Percentiles rank a stretch among this genome's conserved stretches.
Evolutionary conservation across 2,329 filamentous ascomycete genomes (phyloP).

Genomic region (Colletotrichum scovillei): DNA sequence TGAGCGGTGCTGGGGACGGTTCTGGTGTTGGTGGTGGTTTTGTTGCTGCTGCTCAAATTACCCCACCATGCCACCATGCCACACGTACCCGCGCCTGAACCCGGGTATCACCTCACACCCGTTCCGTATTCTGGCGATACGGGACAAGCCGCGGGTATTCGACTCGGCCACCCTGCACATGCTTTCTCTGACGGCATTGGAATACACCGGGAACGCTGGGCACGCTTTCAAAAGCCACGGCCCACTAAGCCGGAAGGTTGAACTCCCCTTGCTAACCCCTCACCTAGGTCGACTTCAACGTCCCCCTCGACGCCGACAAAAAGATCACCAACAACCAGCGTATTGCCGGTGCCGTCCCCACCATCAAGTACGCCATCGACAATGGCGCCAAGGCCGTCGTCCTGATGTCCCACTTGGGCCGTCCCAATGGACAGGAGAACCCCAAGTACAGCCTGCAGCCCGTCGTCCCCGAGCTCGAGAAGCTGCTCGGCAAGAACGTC

Average conservation of each 20-base stretch:
- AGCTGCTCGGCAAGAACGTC: conserved; percentile 85
- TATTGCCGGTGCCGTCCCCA: conserved; percentile 94
- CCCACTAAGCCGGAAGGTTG: not conserved
- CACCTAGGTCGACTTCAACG: conserved; percentile 96
- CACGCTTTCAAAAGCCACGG: not conserved
- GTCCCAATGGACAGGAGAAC: conserved; percentile 90
- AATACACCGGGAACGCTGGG: not conserved
- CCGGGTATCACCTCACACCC: conserved; percentile 22
- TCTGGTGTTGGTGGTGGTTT: not conserved
- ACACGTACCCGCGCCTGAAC: conserved; percentile 22
- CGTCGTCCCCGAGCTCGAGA: conserved; percentile 91
- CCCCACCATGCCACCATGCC: conserved; percentile 31
- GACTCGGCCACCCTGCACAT: conserved; percentile 5
- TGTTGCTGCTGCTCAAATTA: conserved; percentile 7
- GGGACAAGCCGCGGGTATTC: conserved; percentile 30
- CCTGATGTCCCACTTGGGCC: conserved; percentile 98
- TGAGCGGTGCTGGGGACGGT: not conserved
- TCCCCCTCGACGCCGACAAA: conserved; percentile 91
- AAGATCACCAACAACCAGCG: conserved; percentile 98
- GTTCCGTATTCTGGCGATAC: conserved; percentile 36
- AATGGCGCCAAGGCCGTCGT: conserved; percentile 92
- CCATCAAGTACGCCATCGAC: conserved; percentile 93
- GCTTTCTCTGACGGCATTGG: conserved; percentile 7
- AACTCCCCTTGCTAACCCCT: conserved; percentile 38
- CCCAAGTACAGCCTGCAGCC: conserved; percentile 95